A percentile compares a stretch with the other conserved stretches of the same genome.
Evolutionary conservation across 805 yeast genomes (phyloP).

Genomic region (Grigorovia yakushimaensis): DNA sequence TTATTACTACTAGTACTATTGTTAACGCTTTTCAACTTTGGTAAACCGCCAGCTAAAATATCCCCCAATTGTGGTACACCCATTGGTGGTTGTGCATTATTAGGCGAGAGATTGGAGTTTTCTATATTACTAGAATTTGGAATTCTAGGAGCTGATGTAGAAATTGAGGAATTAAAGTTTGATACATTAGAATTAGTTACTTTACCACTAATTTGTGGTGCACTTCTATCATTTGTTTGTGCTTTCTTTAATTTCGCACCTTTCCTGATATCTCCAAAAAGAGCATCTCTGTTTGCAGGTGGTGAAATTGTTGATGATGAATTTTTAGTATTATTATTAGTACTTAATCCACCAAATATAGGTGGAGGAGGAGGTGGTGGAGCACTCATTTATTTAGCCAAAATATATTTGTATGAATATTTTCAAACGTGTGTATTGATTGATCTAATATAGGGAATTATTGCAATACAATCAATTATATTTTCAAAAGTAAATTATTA

Average conservation of each 20-base stretch:
- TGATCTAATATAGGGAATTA: no score
- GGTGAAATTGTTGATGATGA: constrained; percentile 25
- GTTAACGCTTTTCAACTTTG: constrained; percentile 48
- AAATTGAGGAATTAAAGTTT: constrained; percentile 14
- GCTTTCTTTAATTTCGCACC: constrained; percentile 55
- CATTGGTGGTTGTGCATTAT: not conserved
- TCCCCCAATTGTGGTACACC: constrained; percentile 26
- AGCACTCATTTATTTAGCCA: constrained; percentile 3
- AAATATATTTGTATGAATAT: no score
- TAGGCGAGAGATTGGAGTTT: no score
- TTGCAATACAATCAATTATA: no score
- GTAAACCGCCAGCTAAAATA: constrained; percentile 60
- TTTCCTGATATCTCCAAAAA: constrained; percentile 76
- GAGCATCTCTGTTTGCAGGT: constrained; percentile 38
- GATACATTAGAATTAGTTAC: constrained; percentile 8
- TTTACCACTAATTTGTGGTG: constrained; percentile 40
- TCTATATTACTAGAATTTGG: no score
- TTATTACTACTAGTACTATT: no score
- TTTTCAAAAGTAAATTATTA: no score
- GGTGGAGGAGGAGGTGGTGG: constrained; percentile 51
- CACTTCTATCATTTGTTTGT: constrained; percentile 56
- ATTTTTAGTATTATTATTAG: constrained; percentile 27
- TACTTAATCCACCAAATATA: constrained; percentile 29
- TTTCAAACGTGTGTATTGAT: no score
- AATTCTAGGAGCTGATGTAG: constrained; percentile 5